Percentiles rank a stretch among this genome's conserved stretches.
These are phyloP conservation scores for Rhexocercosporidium sp. DNA, from an alignment of 2,329 filamentous ascomycete genomes.

Conservation along the genomic window DNA sequence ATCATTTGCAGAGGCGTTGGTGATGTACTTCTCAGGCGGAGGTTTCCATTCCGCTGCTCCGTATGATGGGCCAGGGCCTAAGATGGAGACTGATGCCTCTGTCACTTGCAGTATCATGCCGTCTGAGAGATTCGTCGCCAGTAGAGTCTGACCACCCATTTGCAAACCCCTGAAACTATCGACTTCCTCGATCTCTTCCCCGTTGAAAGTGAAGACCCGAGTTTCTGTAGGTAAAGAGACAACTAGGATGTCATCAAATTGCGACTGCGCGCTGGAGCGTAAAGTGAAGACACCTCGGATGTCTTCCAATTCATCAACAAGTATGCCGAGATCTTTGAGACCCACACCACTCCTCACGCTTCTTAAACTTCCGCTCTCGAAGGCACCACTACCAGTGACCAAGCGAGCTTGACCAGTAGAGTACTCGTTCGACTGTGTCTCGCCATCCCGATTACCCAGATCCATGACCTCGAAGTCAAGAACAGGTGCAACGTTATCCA, in stretches of 20 bases:
- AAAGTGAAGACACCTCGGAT: conserved; percentile 77
- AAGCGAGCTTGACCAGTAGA: conserved; percentile 94
- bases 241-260: conserved; percentile 71
- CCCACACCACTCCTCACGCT: conserved; percentile 94
- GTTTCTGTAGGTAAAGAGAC: conserved; percentile 86
- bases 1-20: conserved; percentile 76
- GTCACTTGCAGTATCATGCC: conserved; percentile 79
- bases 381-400: conserved; percentile 90
- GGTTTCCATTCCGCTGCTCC: conserved; percentile 63
- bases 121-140: conserved; percentile 68
- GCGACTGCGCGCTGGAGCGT: conserved; percentile 53
- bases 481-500: conserved; percentile 87
- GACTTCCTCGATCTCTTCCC: conserved; percentile 85
- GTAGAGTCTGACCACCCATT: conserved; percentile 73
- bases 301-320: conserved; percentile 80
- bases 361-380: conserved; percentile 84
- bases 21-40: conserved; percentile 63
- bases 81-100: conserved; percentile 62
- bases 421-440: conserved; percentile 84
- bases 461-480: conserved; percentile 97
- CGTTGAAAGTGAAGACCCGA: conserved; percentile 75
- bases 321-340: conserved; percentile 81
- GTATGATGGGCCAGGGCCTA: conserved; percentile 63
- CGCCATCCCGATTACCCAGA: conserved; percentile 82
- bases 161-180: conserved; percentile 74